Evolutionary conservation across 495 filamentous ascomycete genomes (phyloP), one percentile per base, ranked within the genome.

Genomic region (Aspergillus mulundensis): DNA sequence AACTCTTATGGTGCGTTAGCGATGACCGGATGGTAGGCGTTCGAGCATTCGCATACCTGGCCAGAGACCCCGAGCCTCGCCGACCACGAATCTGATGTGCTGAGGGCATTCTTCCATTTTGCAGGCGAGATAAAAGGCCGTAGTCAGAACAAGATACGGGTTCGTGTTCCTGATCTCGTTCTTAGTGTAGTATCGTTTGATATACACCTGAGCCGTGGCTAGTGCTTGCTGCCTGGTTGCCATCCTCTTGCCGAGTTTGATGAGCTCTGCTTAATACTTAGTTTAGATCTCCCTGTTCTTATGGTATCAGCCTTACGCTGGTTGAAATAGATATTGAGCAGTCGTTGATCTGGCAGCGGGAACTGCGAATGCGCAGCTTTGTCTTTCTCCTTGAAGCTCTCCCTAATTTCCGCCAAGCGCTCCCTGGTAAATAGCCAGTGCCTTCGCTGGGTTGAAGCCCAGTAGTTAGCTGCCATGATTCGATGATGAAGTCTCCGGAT

Each of bases 101-200:
- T 96, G 92, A 24, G 94, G 95, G 59, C 87, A 93, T 72, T 98
- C 94, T 70, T 98, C 94, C 89, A 95, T 96, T 72, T 98, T 98
- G 75, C 91, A 95, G 45, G 95, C 94, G 32, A 98, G 78, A 71
- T 98, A 98, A 57, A 97, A 76, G 23, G 93, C 90, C 5, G 94
- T 97, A 24, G 89, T 85, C 57, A 96, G 77, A 44, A 97, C 81
- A 15, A 97, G 84, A 70, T 95, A 96, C 15, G 94, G 93, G 61
- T 97, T 98, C 20, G 93, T 97, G 42, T 86, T 85, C 52, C 94
- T 85, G 61, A 97, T 89, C 60, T 94, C 90, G 63, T 95, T 88
- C 67, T 88, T 90, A 61, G 81, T 86, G 73, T 96, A 97, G 76
- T 95, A 97, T 57, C 94, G 83, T 62, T 93, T 92, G 57, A 96